A percentile compares a stretch with the other conserved stretches of the same genome.
Conservation (phyloP, 495 filamentous ascomycete genomes). For the Venustampulla echinocandica region DNA sequence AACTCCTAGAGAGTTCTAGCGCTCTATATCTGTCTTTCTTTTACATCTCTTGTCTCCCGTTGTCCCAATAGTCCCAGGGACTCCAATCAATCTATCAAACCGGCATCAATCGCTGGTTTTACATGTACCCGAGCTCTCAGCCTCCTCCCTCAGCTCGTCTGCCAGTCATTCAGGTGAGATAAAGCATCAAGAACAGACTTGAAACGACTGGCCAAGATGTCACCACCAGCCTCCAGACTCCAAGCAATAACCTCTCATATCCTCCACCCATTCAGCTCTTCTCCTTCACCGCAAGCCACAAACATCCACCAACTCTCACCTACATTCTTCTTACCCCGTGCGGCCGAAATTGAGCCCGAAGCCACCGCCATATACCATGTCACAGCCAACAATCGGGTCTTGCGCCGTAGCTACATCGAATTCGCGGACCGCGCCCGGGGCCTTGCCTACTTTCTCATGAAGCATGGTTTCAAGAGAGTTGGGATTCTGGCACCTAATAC, state of each 20-base stretch:
- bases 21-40: no score
- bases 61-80: no score
- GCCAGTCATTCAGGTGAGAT: no score
- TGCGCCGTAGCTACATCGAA: slow-evolving; percentile 70
- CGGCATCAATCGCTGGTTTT: no score
- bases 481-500: slow-evolving; percentile 88
- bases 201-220: no score
- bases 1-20: no score
- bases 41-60: no score
- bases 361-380: slow-evolving; percentile 82
- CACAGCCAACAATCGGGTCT: slow-evolving; percentile 62
- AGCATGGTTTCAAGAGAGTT: slow-evolving; percentile 56
- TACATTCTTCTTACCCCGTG: slow-evolving; percentile 81
- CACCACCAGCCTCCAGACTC: slow-evolving; percentile 38
- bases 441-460: slow-evolving; percentile 75
- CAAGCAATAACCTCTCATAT: slow-evolving; percentile 55
- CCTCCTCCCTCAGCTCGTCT: no score
- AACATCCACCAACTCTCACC: slow-evolving; percentile 80
- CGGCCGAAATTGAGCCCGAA: slow-evolving; percentile 82
- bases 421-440: slow-evolving; percentile 78
- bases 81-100: no score
- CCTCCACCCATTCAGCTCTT: slow-evolving; percentile 32
- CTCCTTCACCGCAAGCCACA: slow-evolving; percentile 21
- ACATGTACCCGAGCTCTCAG: no score
- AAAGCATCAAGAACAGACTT: no score